Evolutionary conservation across 768 basidiomycete species (phyloP), one percentile per base, ranked within the genome.

Genomic region (Xerocomus potaroensis): DNA sequence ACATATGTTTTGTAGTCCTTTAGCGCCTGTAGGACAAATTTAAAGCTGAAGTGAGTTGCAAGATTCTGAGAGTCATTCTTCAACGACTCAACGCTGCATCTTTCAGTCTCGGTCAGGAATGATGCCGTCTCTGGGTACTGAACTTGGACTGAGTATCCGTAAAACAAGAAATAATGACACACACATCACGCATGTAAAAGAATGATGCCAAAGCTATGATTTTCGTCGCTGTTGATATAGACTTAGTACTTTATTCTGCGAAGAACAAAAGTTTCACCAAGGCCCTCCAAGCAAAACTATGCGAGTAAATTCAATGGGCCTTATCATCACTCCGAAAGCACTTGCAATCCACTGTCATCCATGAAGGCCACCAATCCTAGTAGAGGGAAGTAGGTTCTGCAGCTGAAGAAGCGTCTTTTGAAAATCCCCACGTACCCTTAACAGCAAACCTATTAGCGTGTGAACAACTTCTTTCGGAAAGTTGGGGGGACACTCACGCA

Each of bases 131-230:
- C 72, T 16, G 77, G 76, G 59, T 77, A 78, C 72, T 74, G 42
- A 2, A 14, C n/a, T 24, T 10, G 34, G 22, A 16, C 33, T 47
- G 24, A 21, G 35, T 15, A 34, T 15, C 14, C 18, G 16, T 5
- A 33, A n/a, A n/a, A 14, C 30, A 35, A 7, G 31, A 11, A 21
- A 38, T 32, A 46, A 24, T 16, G 8, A 33, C 23, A 14, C 8
- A 54, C 73, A 76, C 76, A 57, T 81, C 79, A 40, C 76, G 61
- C 60, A 82, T 73, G 54, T 69, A 69, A 61, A 75, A 81, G 60
- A 67, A 77, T 5, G 55, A 41, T 11, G 23, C 9, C 6, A 58
- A 44, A 29, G 64, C 56, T 3, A 55, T 38, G 9, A 57, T 9
- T 15, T 55, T 30, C 10, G 56, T 58, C 12, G 41, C 56, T 58